Evolutionary conservation across 2,329 filamentous ascomycete genomes (phyloP), one percentile per base, ranked within the genome.

Genomic region (Xylariaceae sp.): DNA sequence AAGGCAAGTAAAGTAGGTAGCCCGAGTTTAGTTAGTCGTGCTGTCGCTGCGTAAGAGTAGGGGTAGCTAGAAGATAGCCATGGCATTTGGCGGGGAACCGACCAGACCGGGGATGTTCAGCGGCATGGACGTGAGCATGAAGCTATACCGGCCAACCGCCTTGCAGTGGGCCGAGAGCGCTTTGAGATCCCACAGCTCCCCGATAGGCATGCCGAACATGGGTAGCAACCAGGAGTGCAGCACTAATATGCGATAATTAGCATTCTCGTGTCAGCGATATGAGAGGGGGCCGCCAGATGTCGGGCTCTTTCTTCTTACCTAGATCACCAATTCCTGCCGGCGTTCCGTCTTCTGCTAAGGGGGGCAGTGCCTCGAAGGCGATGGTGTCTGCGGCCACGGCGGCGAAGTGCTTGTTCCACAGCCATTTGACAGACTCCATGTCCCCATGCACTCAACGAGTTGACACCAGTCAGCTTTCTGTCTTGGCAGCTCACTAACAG

Each of bases 371-470:
- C 74, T 90, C 88, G 62, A 90, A 88, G 0, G 81, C 77, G 17
- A 81, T 82, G 10, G 79, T 75, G 68, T 90, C 88, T 0, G 84
- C 84, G 0, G 81, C 85, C 1, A 88, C 85, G 0, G 82, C 84
- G 0, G 86, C 78, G 65, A 90, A 89, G 55, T 86, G 85, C 64
- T 80, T 82, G 67, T 90, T 85, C 75, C 88, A 87, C 60, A 90
- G 63, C 86, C 87, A 90, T 56, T 82, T 80, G 6, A 83, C 74
- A 3, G 86, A 79, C 50, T 80, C 79, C 52, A 82, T 73, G 2
- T 67, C 68, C 0, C 78, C 80, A 45, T 84, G 74, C 49, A 80
- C 61, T 64, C 39, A 17, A 42, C 2, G 1, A 9, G 18, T 45
- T n/a, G 1, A 15, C 42, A 5, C 15, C 8, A 1, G 44, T 64